Percentiles rank a stretch among this genome's conserved stretches.
Conservation (phyloP, 2,329 filamentous ascomycete genomes). For the Seiridium cupressi region DNA sequence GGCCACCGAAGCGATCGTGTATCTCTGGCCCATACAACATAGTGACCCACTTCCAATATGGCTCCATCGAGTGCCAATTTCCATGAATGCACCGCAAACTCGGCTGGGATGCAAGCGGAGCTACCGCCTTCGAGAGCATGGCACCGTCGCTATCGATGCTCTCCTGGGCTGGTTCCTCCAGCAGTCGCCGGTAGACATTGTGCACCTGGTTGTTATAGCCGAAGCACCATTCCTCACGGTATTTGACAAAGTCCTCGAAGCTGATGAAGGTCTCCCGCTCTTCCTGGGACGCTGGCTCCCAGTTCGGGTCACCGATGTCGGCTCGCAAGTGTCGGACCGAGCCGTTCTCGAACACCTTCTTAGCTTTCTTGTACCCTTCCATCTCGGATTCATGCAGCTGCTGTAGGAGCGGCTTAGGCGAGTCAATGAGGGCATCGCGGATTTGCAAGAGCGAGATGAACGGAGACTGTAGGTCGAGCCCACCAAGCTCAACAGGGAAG, state of each 20-base stretch:
- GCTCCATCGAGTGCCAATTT: conserved; percentile 30
- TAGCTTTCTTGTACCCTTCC: conserved; percentile 30
- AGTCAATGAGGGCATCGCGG: conserved; percentile 27
- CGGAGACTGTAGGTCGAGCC: conserved; percentile 43
- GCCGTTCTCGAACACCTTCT: conserved; percentile 31
- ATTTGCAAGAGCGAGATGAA: conserved; percentile 41
- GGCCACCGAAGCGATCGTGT: conserved; percentile 40
- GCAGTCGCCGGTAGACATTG: conserved; percentile 33
- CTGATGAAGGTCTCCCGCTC: conserved; percentile 39
- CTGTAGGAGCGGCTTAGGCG: conserved; percentile 24
- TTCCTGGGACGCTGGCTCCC: conserved; percentile 25
- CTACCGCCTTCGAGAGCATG: conserved; percentile 21
- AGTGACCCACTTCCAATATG: conserved; percentile 48
- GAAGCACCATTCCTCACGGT: conserved; percentile 27
- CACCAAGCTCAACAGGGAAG: conserved; percentile 44
- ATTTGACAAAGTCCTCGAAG: conserved; percentile 41
- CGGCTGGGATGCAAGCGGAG: conserved; percentile 3
- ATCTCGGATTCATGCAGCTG: conserved; percentile 31
- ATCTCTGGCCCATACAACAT: conserved; percentile 44
- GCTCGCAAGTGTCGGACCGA: conserved; percentile 8
- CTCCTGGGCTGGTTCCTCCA: conserved; percentile 27
- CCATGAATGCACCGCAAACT: conserved; percentile 12
- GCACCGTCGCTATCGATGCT: conserved; percentile 23
- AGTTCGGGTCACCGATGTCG: conserved; percentile 19
- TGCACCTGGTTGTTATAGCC: conserved; percentile 21